Percentiles rank a stretch among this genome's conserved stretches.
These are phyloP conservation scores for Colletotrichum tamarilloi DNA, from an alignment of 2,329 filamentous ascomycete species.

Conservation along the genomic window DNA sequence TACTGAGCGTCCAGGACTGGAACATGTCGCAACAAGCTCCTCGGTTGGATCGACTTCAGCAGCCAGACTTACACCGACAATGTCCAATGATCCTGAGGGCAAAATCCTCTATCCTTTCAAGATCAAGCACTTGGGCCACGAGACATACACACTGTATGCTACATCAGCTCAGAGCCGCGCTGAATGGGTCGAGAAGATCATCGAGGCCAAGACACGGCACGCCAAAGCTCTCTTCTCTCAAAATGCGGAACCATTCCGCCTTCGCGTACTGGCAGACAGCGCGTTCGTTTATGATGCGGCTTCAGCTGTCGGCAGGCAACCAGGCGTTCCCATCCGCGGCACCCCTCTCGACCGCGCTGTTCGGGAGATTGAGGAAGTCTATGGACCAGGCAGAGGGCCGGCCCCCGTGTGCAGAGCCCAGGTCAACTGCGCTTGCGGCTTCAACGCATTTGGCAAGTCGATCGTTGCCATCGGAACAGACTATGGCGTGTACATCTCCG, in stretches of 20 bases:
- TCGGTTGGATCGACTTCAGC: constrained; percentile 66
- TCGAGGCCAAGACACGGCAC: constrained; percentile 94
- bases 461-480: constrained; percentile 97
- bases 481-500: constrained; percentile 90
- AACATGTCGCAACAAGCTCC: constrained; percentile 75
- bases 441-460: constrained; percentile 83
- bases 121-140: constrained; percentile 94
- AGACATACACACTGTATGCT: constrained; percentile 92
- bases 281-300: constrained; percentile 84
- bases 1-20: constrained; percentile 67
- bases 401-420: constrained; percentile 83
- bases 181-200: constrained; percentile 94
- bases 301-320: constrained; percentile 68
- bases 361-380: constrained; percentile 83
- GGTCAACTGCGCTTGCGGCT: constrained; percentile 94
- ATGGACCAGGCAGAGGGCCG: constrained; percentile 77
- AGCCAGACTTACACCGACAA: constrained; percentile 52
- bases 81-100: constrained; percentile 77
- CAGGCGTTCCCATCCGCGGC: constrained; percentile 82
- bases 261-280: constrained; percentile 91
- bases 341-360: constrained; percentile 94
- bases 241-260: constrained; percentile 93
- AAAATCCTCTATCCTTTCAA: constrained; percentile 93
- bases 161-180: constrained; percentile 77
- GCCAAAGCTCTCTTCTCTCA: constrained; percentile 89